Conservation (phyloP, 2,329 filamentous ascomycete genomes). For the Falciphora oryzae region DNA sequence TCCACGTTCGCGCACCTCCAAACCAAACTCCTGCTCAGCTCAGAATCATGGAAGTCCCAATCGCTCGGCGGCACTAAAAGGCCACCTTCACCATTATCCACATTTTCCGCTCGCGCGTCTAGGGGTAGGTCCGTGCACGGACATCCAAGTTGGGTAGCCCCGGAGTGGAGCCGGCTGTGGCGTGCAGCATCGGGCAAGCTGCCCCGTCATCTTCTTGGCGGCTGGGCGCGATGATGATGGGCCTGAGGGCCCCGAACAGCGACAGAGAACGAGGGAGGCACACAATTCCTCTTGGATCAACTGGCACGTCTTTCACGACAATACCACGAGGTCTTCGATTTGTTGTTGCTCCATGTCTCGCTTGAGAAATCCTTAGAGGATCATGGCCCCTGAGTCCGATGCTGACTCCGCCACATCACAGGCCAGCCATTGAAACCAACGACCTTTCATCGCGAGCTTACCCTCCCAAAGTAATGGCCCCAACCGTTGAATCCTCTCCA, state of each 20-base stretch:
- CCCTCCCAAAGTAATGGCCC: too few species aligned
- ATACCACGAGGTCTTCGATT: background rate
- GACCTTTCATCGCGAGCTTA: too few species aligned
- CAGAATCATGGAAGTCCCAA: too few species aligned
- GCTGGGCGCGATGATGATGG: too few species aligned
- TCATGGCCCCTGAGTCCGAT: constrained; percentile 9
- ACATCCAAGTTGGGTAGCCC: background rate
- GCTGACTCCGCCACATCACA: background rate
- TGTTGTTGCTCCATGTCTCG: background rate
- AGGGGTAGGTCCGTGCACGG: background rate
- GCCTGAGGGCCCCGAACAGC: too few species aligned
- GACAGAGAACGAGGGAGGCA: too few species aligned
- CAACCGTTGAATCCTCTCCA: too few species aligned
- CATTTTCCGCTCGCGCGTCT: background rate
- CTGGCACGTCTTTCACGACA: background rate
- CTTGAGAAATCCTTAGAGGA: constrained; percentile 5
- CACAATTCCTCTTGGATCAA: background rate
- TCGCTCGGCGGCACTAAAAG: background rate
- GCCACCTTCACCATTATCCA: constrained; percentile 14
- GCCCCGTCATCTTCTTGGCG: too few species aligned
- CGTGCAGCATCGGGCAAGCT: too few species aligned
- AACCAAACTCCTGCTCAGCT: background rate
- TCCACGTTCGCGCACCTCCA: background rate
- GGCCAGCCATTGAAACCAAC: too few species aligned
- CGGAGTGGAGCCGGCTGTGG: background rate